These are phyloP conservation scores for Trypethelium eluteriae DNA, from an alignment of 495 filamentous ascomycete genomes.

Conservation along the genomic window DNA sequence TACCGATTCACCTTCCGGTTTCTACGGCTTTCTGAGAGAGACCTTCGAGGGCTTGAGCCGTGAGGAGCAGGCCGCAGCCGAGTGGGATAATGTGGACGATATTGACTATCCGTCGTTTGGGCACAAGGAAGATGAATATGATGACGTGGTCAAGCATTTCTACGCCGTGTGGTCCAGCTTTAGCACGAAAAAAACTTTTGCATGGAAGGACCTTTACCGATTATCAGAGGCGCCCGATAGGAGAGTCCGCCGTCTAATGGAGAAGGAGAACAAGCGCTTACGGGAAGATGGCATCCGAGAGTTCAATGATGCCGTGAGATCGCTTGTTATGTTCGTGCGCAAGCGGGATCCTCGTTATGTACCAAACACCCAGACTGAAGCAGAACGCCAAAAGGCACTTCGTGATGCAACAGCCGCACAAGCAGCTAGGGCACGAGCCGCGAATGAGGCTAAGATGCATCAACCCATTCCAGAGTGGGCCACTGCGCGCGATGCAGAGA, in stretches of 20 bases:
- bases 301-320: conserved; percentile 87
- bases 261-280: conserved; percentile 87
- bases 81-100: conserved; percentile 53
- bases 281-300: conserved; percentile 75
- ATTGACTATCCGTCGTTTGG: conserved; percentile 77
- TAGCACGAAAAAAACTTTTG: conserved; percentile 73
- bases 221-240: conserved; percentile 82
- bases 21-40: conserved; percentile 67
- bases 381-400: conserved; percentile 69
- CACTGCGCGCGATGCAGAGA: conserved; percentile 45
- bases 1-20: conserved; percentile 67
- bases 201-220: conserved; percentile 80
- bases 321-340: conserved; percentile 80
- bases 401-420: conserved; percentile 75
- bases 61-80: conserved; percentile 67
- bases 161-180: conserved; percentile 79
- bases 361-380: conserved; percentile 60
- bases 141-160: conserved; percentile 66
- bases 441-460: conserved; percentile 65
- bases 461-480: conserved; percentile 74
- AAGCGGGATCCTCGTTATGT: conserved; percentile 85
- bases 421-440: conserved; percentile 72
- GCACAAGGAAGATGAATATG: conserved; percentile 55
- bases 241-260: conserved; percentile 72
- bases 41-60: conserved; percentile 72